Evolutionary conservation across 257 asterid species (phyloP).

Genomic region (Solanum sitiens): DNA sequence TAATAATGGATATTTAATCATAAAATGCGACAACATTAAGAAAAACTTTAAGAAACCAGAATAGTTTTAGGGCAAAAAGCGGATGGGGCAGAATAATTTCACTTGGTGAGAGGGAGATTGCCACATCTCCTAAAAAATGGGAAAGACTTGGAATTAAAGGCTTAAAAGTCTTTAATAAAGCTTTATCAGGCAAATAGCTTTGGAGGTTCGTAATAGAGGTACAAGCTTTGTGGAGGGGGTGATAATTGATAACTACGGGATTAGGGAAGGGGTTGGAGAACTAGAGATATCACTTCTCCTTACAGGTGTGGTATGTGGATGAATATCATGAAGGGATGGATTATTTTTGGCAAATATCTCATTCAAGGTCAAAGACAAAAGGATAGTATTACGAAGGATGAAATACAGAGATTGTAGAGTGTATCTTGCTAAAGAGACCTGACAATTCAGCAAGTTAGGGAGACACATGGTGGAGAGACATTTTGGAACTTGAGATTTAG

Average conservation of each 20-base stretch:
- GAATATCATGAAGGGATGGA: neutral
- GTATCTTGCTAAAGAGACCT: neutral
- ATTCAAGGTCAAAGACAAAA: neutral
- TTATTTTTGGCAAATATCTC: neutral
- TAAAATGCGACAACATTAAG: neutral
- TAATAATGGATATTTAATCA: neutral
- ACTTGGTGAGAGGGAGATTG: neutral
- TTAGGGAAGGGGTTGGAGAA: neutral
- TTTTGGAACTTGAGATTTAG: neutral
- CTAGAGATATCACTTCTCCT: neutral
- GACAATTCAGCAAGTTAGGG: neutral
- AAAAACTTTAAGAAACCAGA: neutral
- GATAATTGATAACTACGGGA: neutral
- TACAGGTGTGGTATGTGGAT: neutral
- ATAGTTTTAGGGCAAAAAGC: neutral
- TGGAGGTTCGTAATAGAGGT: neutral
- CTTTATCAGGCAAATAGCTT: neutral
- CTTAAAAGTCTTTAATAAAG: neutral
- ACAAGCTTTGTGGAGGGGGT: neutral
- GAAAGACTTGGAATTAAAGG: neutral
- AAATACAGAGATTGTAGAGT: neutral
- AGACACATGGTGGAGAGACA: neutral
- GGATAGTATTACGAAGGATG: neutral
- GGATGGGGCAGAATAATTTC: neutral
- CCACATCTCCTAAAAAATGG: neutral